Conservation (phyloP, 148 eudicot species). For the Rhododendron mucronatum region DNA sequence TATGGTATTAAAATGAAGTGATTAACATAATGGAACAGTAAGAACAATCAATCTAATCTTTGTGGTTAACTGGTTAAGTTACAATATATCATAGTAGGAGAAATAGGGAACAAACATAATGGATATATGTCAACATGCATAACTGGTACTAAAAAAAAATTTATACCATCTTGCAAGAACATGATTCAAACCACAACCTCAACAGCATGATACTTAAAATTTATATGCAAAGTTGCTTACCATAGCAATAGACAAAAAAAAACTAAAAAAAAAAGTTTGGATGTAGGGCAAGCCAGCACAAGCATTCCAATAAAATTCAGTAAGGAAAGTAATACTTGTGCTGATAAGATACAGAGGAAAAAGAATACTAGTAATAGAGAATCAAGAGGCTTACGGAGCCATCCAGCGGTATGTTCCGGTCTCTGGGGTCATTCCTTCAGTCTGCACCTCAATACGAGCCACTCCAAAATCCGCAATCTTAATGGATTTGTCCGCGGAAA, state of each 20-base stretch:
- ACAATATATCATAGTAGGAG: neutral
- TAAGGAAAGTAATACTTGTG: neutral
- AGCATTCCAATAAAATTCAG: neutral
- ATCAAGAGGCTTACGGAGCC: constrained; percentile 82
- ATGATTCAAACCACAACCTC: neutral
- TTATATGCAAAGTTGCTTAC: neutral
- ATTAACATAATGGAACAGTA: neutral
- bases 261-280: neutral
- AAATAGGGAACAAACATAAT: neutral
- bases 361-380: neutral
- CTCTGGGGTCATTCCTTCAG: constrained; percentile 99
- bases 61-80: neutral
- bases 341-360: neutral
- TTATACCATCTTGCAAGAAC: neutral
- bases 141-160: neutral
- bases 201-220: neutral
- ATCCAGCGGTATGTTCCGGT: constrained; percentile 99
- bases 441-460: constrained; percentile 96
- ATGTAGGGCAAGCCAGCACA: neutral
- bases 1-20: neutral
- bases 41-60: neutral
- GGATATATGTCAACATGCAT: neutral
- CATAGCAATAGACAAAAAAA: neutral
- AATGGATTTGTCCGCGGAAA: constrained; percentile 81
- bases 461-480: constrained; percentile 99